Conservation (phyloP, 2,329 filamentous ascomycete genomes). For the Neonectria neomacrospora region DNA sequence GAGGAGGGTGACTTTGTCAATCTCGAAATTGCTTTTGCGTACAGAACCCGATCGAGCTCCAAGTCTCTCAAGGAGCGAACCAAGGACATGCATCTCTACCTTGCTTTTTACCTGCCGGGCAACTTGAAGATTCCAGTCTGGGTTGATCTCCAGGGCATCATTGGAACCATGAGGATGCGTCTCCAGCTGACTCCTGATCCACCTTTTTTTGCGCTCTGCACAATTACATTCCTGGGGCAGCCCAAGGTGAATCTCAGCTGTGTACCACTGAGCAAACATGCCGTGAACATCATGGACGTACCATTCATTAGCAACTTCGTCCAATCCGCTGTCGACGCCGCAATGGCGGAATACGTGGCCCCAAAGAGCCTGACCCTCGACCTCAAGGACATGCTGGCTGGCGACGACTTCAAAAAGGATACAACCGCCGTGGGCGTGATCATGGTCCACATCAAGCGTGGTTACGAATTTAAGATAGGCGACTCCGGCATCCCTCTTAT, state of each 20-base stretch:
- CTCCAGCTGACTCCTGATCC: conserved; percentile 80
- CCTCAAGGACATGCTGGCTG: conserved; percentile 80
- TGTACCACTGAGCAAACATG: conserved; percentile 74
- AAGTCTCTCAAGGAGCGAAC: conserved; percentile 76
- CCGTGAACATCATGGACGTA: conserved; percentile 79
- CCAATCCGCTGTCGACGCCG: conserved; percentile 78
- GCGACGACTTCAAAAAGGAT: conserved; percentile 83
- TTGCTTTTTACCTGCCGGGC: conserved; percentile 75
- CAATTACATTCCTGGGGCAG: conserved; percentile 78
- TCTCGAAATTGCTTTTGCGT: conserved; percentile 79
- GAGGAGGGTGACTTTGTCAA: conserved; percentile 84
- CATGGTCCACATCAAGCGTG: conserved; percentile 72
- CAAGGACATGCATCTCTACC: conserved; percentile 71
- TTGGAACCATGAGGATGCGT: conserved; percentile 76
- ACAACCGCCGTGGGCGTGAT: conserved; percentile 72
- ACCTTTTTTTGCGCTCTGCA: conserved; percentile 80
- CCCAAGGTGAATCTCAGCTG: conserved; percentile 78
- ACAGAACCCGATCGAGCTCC: conserved; percentile 70
- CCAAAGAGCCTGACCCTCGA: conserved; percentile 80
- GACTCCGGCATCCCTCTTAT: conserved; percentile 71
- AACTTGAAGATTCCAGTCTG: conserved; percentile 71
- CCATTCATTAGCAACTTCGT: conserved; percentile 81
- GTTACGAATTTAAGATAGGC: conserved; percentile 77
- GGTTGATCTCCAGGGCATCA: conserved; percentile 78
- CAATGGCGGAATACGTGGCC: conserved; percentile 79